Base-by-base conservation (phyloP, 805 yeast species). In the Yamadazyma phyllophila region DNA sequence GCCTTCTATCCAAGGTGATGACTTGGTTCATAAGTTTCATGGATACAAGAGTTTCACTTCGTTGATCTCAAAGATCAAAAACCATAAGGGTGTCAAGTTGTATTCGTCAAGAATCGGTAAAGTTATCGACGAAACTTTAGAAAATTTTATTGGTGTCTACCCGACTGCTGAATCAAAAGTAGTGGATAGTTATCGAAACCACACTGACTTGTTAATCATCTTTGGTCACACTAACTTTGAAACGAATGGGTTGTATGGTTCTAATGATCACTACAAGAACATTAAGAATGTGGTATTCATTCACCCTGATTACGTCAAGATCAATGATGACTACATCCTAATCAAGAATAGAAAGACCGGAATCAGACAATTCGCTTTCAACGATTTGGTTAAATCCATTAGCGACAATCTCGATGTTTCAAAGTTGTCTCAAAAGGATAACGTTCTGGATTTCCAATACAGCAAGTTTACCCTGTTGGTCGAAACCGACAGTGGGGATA, bases 1-100 rank as follows among this genome's bases (percentile, higher is more conserved):
- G 12, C 94, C 96, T 6, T 77, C 84, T 2, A 63, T 91, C 26
- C 58, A 90, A 34, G 88, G 80, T 15, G 97, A 91, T 63, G 74
- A 82, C 11, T 71, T 88, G 45, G 76, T 84, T 5, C 80, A 81
- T 44, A 77, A 96, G 49, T 85, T 74, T 55, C 74, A 76, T 12
- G 67, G 72, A 26, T 74, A 74, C 14, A 53, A 60, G 1, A 53
- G 65, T 17, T 67, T 85, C 43, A 73, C 77, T 49, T 55, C 71
- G 17, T 68, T 91, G 35, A 77, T 82, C 12, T 77, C 13, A 59
- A 69, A 33, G 57, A 57, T 45, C 66, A 87, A 49, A 2, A 46
- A 53, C 7, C 50, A 57, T 33, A 46, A 45, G 20, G 64, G 61
- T 35, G 65, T 73, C 33, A 74, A 67, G 68, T 42, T 75, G 78